Percentiles rank a stretch among this genome's conserved stretches.
Conservation (phyloP, 148 eudicot species). For the Rhododendron henanense region DNA sequence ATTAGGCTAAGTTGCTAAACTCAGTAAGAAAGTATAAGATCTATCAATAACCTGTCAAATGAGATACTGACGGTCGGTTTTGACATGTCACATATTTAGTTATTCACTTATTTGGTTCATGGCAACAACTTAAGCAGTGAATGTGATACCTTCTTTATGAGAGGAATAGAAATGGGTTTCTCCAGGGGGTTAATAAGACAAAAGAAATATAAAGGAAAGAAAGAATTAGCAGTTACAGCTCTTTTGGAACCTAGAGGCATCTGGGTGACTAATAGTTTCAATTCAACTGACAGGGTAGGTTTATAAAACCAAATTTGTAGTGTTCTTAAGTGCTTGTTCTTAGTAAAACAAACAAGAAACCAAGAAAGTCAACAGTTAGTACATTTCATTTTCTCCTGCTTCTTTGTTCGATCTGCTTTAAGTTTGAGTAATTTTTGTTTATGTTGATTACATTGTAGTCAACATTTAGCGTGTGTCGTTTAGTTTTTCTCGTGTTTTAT, state of each 20-base stretch:
- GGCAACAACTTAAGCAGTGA: background rate
- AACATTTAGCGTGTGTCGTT: background rate
- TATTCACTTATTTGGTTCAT: no score
- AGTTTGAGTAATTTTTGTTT: conserved; percentile 7
- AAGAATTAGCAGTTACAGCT: background rate
- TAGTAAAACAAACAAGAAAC: conserved; percentile 1
- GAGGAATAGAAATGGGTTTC: background rate
- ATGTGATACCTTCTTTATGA: background rate
- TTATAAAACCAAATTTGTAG: background rate
- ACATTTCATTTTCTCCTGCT: background rate
- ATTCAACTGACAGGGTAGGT: background rate
- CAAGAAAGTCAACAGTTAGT: background rate
- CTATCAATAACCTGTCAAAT: background rate
- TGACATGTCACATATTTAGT: background rate
- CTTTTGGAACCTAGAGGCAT: background rate
- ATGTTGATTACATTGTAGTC: background rate
- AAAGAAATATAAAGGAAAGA: background rate
- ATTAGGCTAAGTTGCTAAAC: background rate
- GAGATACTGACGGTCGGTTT: background rate
- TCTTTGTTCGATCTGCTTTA: conserved; percentile 1
- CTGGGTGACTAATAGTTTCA: background rate
- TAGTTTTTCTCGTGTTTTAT: background rate
- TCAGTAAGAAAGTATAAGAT: background rate
- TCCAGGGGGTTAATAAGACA: background rate
- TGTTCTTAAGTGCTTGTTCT: background rate